phyloP scores from a whole-genome alignment of 2,329 filamentous ascomycete genomes.

The Beauveria pseudobassiana region DNA sequence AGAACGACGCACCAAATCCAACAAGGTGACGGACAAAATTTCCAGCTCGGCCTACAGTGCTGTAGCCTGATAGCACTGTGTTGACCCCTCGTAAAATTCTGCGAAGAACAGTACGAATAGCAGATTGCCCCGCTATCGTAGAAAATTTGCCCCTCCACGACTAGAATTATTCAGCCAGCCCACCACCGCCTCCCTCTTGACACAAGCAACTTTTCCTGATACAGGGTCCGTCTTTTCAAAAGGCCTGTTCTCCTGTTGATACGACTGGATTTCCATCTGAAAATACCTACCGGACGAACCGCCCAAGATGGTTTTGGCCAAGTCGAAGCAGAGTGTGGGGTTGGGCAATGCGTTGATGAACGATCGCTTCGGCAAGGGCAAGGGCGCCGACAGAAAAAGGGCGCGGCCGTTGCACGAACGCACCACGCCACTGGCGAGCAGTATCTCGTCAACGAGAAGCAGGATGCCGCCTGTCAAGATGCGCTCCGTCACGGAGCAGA shows the following conservation, averaged over 20 bases:
- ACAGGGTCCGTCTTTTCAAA: not conserved
- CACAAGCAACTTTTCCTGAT: not conserved
- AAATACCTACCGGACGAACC: constrained; percentile 11
- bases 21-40: constrained; percentile 23
- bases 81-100: not conserved
- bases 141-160: constrained; percentile 44
- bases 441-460: constrained; percentile 85
- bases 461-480: constrained; percentile 97
- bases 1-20: constrained; percentile 3
- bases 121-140: constrained; percentile 14
- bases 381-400: constrained; percentile 71
- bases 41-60: constrained; percentile 12
- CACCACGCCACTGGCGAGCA: constrained; percentile 75
- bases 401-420: constrained; percentile 51
- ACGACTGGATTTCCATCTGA: not conserved
- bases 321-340: constrained; percentile 91
- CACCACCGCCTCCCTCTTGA: constrained; percentile 14
- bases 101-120: constrained; percentile 22
- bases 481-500: constrained; percentile 97
- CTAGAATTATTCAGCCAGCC: constrained; percentile 32
- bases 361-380: constrained; percentile 92
- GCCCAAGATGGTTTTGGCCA: constrained; percentile 56
- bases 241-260: not conserved
- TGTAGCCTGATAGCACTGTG: constrained; percentile 23
- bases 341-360: constrained; percentile 98